These are phyloP conservation scores for Aureobasidium pullulans DNA, from an alignment of 2,329 filamentous ascomycete species.

Conservation along the genomic window DNA sequence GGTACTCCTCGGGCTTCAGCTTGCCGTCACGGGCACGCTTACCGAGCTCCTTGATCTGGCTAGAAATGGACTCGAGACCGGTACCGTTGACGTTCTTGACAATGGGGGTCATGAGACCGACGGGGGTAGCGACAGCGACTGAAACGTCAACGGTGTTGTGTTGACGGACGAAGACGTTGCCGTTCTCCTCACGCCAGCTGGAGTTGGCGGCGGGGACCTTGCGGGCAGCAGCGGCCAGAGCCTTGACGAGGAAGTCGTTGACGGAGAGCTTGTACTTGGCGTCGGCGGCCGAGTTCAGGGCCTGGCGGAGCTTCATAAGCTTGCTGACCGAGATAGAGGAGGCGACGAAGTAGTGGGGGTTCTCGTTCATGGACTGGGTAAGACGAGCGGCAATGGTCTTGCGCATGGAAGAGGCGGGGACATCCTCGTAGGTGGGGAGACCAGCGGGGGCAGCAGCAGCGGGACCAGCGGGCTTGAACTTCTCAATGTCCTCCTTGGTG, in stretches of 20 bases:
- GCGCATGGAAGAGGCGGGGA: conserved; percentile 84
- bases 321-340: conserved; percentile 86
- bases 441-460: conserved; percentile 45
- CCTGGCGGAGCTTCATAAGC: conserved; percentile 90
- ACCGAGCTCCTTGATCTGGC: conserved; percentile 88
- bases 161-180: conserved; percentile 75
- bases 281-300: conserved; percentile 79
- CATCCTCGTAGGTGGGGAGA: conserved; percentile 66
- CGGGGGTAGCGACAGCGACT: conserved; percentile 88
- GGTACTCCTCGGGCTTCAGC: conserved; percentile 99
- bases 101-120: conserved; percentile 94
- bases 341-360: conserved; percentile 97
- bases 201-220: conserved; percentile 96
- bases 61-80: conserved; percentile 81
- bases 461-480: conserved; percentile 51
- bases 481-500: conserved; percentile 89
- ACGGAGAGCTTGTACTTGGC: conserved; percentile 99
- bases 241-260: conserved; percentile 99
- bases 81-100: conserved; percentile 82
- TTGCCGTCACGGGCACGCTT: conserved; percentile 95
- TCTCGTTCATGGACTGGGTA: conserved; percentile 79
- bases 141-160: conserved; percentile 91
- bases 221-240: conserved; percentile 75
- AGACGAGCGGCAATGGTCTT: conserved; percentile 94
- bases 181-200: conserved; percentile 76